Evolutionary conservation across 1,139 yeast species (phyloP), one percentile per base, ranked within the genome.

Genomic region (Chernovozyma aurita): DNA sequence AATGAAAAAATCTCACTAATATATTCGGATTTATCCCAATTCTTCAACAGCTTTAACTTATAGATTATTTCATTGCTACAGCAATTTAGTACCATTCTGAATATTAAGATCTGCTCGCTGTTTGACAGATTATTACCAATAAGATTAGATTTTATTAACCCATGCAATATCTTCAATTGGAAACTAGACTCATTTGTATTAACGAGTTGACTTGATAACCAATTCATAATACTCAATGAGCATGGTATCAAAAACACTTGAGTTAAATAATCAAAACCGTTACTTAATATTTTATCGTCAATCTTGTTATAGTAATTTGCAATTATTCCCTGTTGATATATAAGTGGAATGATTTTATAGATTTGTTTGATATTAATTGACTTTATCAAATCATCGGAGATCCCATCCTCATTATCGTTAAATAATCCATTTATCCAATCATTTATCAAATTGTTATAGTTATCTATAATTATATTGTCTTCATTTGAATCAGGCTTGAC

Each of bases 391-490:
- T 84, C 90, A 55, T 90, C 97, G 0, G 95, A 80, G 30, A 90
- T 76, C 2, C 96, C 95, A 37, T 88, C 94, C 30, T 86, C 77
- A 33, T 56, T 53, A 15, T 65, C 73, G 42, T 86, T 90, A 59
- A 85, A 88, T 32, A 90, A 58, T 2, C 94, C 92, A 30, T 74
- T 66, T 30, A 85, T 73, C 97, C 97, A 90, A 29, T 78, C 84
- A 33, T 76, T 77, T 24, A 85, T 59, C 11, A 82, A 65, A 28
- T 67, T 76, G 33, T 68, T 63, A 46, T 63, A 68, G 41, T 67
- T 67, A 20, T 52, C 43, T 3, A 61, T 50, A 13, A 65, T 63
- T 4, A 58, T 58, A 11, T 43, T 43, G 29, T 64, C 69, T 36
- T 64, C 68, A 17, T 56, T 62, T 17, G 37, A 18, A 3, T 39